phyloP scores from a whole-genome alignment of 202 grass and related monocot species.

The Schoenoplectus tabernaemontani region DNA sequence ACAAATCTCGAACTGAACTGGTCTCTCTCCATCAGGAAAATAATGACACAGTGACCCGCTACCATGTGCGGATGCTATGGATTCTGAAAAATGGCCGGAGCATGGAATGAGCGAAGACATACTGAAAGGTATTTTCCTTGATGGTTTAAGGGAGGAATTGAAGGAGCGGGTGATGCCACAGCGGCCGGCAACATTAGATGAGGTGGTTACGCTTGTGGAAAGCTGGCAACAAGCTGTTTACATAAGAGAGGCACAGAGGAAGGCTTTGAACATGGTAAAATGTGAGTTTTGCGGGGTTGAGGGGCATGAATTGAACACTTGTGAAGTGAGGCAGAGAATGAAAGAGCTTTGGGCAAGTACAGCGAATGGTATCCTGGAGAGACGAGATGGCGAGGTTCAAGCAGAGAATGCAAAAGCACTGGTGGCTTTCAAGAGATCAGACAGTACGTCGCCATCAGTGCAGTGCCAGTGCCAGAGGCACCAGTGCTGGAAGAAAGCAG shows the following conservation, averaged over 20 bases:
- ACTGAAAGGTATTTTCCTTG: conserved; percentile 45
- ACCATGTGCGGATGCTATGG: conserved; percentile 59
- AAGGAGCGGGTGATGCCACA: conserved; percentile 48
- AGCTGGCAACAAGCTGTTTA: conserved; percentile 50
- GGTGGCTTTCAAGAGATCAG: conserved; percentile 33
- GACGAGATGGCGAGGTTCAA: background rate
- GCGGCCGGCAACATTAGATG: conserved; percentile 26
- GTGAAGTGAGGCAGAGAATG: conserved; percentile 47
- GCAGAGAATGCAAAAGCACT: conserved; percentile 18
- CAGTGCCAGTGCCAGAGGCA: conserved; percentile 74
- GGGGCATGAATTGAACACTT: conserved; percentile 37
- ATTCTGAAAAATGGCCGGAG: conserved; percentile 41
- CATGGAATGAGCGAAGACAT: conserved; percentile 28
- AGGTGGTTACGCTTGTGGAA: conserved; percentile 43
- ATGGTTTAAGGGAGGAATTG: conserved; percentile 43
- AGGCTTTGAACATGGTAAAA: conserved; percentile 16
- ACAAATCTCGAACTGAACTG: conserved; percentile 37
- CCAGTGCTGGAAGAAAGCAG: conserved; percentile 48
- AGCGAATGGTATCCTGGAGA: background rate
- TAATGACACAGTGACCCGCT: conserved; percentile 40
- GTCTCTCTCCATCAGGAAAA: conserved; percentile 33
- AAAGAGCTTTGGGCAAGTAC: conserved; percentile 33
- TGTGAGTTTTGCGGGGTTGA: conserved; percentile 47
- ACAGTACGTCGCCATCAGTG: conserved; percentile 31
- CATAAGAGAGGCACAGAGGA: conserved; percentile 41